Evolutionary conservation across 2,329 filamentous ascomycete genomes (phyloP).

Genomic region (Sarocladium oryzae): DNA sequence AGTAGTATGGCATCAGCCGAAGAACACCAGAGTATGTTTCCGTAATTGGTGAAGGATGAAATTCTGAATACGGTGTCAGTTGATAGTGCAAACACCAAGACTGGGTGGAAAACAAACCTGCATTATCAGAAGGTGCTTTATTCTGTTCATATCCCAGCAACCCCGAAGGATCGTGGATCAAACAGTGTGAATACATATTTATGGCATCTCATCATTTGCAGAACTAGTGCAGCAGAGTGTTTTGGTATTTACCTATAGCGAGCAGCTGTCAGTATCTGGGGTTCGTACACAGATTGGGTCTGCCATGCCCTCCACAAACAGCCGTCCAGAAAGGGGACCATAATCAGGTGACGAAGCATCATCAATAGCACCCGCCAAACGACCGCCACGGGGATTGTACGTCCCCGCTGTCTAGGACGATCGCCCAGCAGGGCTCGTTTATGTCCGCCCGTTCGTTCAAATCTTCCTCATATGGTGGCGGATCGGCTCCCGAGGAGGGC

Average conservation of each 20-base stretch:
- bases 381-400: slow-evolving; percentile 56
- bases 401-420: slow-evolving; percentile 47
- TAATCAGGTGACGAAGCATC: slow-evolving; percentile 61
- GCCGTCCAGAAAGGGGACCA: slow-evolving; percentile 25
- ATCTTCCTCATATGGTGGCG: slow-evolving; percentile 49
- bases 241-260: slow-evolving; percentile 27
- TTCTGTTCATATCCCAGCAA: slow-evolving; percentile 45
- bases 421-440: slow-evolving; percentile 46
- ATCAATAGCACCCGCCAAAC: slow-evolving; percentile 50
- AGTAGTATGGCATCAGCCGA: no score
- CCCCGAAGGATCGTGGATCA: slow-evolving; percentile 36
- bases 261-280: slow-evolving; percentile 24
- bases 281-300: background rate
- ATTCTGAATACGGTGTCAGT: background rate
- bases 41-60: background rate
- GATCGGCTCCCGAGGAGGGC: slow-evolving; percentile 8
- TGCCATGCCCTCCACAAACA: background rate
- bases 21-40: no score
- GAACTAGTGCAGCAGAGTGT: background rate
- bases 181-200: slow-evolving; percentile 54
- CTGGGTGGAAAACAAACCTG: slow-evolving; percentile 30
- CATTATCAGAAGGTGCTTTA: slow-evolving; percentile 48
- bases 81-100: background rate
- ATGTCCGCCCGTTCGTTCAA: slow-evolving; percentile 68
- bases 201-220: slow-evolving; percentile 39